Base-by-base conservation (phyloP, 306 rosid species). In the Lathyrus tuberosus region DNA sequence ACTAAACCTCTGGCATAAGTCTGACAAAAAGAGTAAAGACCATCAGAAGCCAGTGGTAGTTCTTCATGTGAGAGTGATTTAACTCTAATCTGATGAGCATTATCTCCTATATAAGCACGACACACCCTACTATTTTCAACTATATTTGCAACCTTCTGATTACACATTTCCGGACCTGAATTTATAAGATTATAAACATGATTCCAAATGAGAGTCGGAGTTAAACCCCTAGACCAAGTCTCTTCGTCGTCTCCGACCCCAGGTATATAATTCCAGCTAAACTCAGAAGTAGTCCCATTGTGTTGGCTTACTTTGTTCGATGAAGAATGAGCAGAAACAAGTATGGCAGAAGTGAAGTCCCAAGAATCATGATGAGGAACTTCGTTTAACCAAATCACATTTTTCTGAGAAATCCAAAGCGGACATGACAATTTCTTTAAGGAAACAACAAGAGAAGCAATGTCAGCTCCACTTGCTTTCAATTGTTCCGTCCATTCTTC, bases 231-330 rank as follows among this genome's bases (percentile, higher is more conserved):
- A 4, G 98, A 90, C 96, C 97, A 93, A 67, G 90, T 90, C 84
- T 93, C 98, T 84, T 93, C 98, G 31, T 93, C 97, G 17, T 93
- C 97, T 67, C 96, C 97, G 0, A 97, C 97, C 46, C 98, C 97
- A 0, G 97, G 78, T 58, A 90, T 90, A 68, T 93, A 93, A 74
- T 84, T 93, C 98, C 98, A 93, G 78, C 98, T 93, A 78, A 85
- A 88, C 79, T 88, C 90, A 4, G 96, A 86, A 69, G 84, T 81
- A 51, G 89, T 86, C 68, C 83, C 79, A 5, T 77, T 81, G 6
- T 75, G 84, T 64, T 85, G 96, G 71, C 80, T 72, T 14, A 69
- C 37, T 1, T 82, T 87, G 1, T 70, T 47, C 0, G 94, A 58
- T 11, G 83, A 77, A 35, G 85, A 78, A 35, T 97, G 90, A 5